Evolutionary conservation across 805 yeast species (phyloP).

Genomic region (Pichia gijzeniarum): DNA sequence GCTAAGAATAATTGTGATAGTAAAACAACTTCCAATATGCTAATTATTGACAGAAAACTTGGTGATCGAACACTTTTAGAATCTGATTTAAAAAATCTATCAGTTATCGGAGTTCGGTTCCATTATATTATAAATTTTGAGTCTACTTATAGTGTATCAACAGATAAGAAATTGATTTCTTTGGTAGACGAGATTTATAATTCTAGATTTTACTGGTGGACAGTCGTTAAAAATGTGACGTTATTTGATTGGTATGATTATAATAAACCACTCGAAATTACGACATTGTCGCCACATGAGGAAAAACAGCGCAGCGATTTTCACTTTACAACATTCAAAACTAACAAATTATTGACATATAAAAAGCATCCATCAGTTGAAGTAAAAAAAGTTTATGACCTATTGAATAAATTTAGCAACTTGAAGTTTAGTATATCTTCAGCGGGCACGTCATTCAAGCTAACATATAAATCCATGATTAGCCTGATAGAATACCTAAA

Average conservation of each 20-base stretch:
- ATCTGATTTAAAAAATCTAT: neutral
- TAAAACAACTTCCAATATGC: neutral
- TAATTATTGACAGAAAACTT: conserved; percentile 1
- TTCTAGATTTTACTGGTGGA: conserved; percentile 2
- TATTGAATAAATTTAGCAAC: neutral
- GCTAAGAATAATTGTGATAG: neutral
- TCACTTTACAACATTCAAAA: neutral
- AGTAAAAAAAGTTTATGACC: neutral
- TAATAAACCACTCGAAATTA: no score
- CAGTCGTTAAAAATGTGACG: neutral
- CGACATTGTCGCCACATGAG: no score
- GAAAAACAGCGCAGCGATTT: no score
- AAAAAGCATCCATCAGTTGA: neutral
- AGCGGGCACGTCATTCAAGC: neutral
- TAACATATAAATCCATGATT: neutral
- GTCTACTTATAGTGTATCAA: neutral
- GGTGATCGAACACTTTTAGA: neutral
- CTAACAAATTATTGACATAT: neutral
- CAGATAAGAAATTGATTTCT: no score
- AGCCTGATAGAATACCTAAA: neutral
- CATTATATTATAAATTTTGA: neutral
- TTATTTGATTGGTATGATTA: neutral
- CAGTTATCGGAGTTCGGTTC: neutral
- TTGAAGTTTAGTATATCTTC: neutral
- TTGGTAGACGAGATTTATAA: conserved; percentile 8